Conservation (phyloP, 1,284 basidiomycete genomes). For the Sporisorium exsertum region DNA sequence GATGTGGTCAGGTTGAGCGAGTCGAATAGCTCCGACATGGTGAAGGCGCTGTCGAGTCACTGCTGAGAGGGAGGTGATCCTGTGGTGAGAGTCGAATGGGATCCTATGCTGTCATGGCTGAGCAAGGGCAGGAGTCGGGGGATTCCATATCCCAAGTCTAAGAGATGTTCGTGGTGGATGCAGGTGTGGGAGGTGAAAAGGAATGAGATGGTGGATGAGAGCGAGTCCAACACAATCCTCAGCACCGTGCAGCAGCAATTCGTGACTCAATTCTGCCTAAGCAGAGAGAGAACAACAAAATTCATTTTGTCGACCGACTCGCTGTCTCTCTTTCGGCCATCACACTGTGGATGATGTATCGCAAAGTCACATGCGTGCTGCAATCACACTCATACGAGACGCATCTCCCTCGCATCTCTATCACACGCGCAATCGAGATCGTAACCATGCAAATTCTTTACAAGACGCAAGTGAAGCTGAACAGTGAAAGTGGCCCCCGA, state of each 20-base stretch:
- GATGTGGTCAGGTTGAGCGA: slow-evolving; percentile 46
- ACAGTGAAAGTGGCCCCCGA: neutral
- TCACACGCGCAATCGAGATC: no score
- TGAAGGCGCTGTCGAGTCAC: neutral
- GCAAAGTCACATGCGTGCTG: neutral
- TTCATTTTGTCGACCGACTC: neutral
- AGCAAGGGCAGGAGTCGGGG: neutral
- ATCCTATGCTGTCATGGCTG: slow-evolving; percentile 26
- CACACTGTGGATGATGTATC: neutral
- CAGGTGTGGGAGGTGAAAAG: neutral
- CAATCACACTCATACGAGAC: neutral
- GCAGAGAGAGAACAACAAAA: slow-evolving; percentile 5
- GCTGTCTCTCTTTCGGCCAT: neutral
- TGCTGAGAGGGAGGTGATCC: neutral
- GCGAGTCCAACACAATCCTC: neutral
- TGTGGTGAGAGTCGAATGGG: neutral
- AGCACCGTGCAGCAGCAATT: slow-evolving; percentile 4
- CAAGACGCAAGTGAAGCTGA: neutral
- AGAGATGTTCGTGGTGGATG: neutral
- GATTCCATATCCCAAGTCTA: neutral
- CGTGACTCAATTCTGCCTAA: slow-evolving; percentile 10
- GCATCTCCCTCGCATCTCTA: neutral
- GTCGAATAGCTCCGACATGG: slow-evolving; percentile 55
- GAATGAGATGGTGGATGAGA: slow-evolving; percentile 1
- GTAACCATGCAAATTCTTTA: no score